Conservation (phyloP, 225 moss, liverwort and hornwort genomes). For the Physcomitrium patens region DNA sequence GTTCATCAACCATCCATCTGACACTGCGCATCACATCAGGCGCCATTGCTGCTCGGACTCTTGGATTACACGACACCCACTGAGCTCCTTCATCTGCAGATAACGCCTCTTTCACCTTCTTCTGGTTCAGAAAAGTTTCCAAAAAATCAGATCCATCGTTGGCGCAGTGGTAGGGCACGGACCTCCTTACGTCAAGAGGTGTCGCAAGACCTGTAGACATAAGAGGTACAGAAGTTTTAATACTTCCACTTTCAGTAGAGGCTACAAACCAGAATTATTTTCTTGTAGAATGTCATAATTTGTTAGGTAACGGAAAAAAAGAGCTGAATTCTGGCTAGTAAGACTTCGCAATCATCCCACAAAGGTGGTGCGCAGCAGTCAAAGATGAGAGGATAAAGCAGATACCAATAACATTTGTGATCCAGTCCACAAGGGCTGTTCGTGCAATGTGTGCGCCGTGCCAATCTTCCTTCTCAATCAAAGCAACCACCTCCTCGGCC, state of each 20-base stretch:
- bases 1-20: conserved; percentile 61
- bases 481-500: conserved; percentile 46
- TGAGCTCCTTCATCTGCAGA: conserved; percentile 30
- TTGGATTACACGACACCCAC: conserved; percentile 58
- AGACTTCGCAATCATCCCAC: no score
- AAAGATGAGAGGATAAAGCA: not conserved
- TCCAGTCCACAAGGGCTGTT: conserved; percentile 39
- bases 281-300: no score
- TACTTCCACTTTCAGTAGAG: no score
- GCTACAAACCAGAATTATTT: no score
- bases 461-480: conserved; percentile 48
- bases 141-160: conserved; percentile 49
- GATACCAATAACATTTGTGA: conserved; percentile 30
- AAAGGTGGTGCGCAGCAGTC: not conserved
- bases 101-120: conserved; percentile 45
- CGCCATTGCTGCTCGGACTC: conserved; percentile 35
- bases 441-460: conserved; percentile 45
- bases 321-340: no score
- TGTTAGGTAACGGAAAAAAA: no score
- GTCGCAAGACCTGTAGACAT: conserved; percentile 40
- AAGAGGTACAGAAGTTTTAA: not conserved
- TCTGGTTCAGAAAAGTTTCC: conserved; percentile 44
- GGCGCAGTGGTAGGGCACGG: conserved; percentile 46
- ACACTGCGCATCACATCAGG: conserved; percentile 59
- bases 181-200: conserved; percentile 49